phyloP scores from a whole-genome alignment of 164 flowering plant species.

The Stephania cephalantha region DNA sequence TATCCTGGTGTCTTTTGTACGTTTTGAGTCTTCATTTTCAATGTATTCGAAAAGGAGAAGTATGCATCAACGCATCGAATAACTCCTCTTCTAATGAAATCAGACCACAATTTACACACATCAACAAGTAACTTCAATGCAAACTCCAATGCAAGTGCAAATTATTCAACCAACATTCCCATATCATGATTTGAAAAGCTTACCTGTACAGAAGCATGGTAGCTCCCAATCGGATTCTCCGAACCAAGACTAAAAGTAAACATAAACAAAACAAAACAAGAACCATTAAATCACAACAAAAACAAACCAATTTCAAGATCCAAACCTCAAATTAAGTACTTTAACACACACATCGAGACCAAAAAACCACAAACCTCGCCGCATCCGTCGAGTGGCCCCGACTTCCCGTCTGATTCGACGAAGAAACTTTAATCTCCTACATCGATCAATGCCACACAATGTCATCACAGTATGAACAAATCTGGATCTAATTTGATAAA shows the following conservation, averaged over 20 bases:
- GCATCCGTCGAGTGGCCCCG: slow-evolving; percentile 37
- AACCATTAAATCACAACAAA: not conserved
- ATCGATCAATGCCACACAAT: not conserved
- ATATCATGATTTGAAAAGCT: not conserved
- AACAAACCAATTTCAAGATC: not conserved
- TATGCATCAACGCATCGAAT: too few relatives aligned
- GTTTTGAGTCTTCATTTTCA: too few relatives aligned
- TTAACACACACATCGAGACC: not conserved
- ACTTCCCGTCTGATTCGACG: slow-evolving; percentile 30
- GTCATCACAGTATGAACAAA: not conserved
- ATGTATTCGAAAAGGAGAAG: too few relatives aligned
- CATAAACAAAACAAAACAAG: slow-evolving; percentile 1
- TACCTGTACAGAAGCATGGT: slow-evolving; percentile 68
- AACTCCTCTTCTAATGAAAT: too few relatives aligned
- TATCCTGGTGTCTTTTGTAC: too few relatives aligned
- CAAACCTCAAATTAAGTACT: not conserved
- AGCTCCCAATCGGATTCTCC: slow-evolving; percentile 59
- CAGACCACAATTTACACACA: too few relatives aligned
- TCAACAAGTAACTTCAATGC: not conserved
- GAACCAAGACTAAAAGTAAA: slow-evolving; percentile 33
- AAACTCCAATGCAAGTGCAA: too few relatives aligned
- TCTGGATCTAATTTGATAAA: too few relatives aligned
- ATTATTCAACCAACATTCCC: not conserved
- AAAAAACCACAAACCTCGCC: slow-evolving; percentile 32
- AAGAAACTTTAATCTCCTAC: slow-evolving; percentile 44